Evolutionary conservation across 257 asterid genomes (phyloP), one percentile per base, ranked within the genome.

Genomic region (Coffea canephora): DNA sequence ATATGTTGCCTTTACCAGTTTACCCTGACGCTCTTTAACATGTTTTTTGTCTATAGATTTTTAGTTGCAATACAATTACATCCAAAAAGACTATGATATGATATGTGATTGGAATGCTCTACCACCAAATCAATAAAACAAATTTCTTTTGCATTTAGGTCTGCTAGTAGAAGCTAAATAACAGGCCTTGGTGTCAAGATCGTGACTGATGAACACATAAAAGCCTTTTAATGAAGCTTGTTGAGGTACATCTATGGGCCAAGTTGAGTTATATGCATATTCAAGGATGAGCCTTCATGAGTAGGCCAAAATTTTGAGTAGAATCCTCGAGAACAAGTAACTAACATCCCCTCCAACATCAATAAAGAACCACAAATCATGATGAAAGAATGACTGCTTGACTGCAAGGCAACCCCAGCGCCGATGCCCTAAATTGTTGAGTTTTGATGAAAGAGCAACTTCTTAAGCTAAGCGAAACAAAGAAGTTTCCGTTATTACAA

Each of bases 171-270:
- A 88, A 95, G 93, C 76, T 90, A 89, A 75, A 92, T 73, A 52
- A 95, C 93, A 10, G 96, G 97, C 76, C 99, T 98, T 34, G 99
- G 98, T 75, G 89, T 93, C 85, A 95, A 80, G 84, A 93, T 91
- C 90, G 90, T 82, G n/a, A 98, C 91, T 77, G 97, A 81, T 45
- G 68, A 79, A 69, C 23, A 69, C 62, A 72, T 46, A 43, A 43
- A 52, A 62, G 74, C 14, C 19, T 61, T 39, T n/a, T 15, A 76
- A 18, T 52, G 74, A 59, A 59, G 79, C 79, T 74, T 69, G 61
- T 77, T 84, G 82, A 73, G 72, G 54, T 34, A 73, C 48, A 78
- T 71, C n/a, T 21, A 59, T 49, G 69, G 50, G 8, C 45, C 55
- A 61, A 31, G 27, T 43, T 74, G 75, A 69, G 57, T 25, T 66